Evolutionary conservation across 805 yeast genomes (phyloP), one percentile per base, ranked within the genome.

Genomic region (Cyberlindnera misumaiensis): DNA sequence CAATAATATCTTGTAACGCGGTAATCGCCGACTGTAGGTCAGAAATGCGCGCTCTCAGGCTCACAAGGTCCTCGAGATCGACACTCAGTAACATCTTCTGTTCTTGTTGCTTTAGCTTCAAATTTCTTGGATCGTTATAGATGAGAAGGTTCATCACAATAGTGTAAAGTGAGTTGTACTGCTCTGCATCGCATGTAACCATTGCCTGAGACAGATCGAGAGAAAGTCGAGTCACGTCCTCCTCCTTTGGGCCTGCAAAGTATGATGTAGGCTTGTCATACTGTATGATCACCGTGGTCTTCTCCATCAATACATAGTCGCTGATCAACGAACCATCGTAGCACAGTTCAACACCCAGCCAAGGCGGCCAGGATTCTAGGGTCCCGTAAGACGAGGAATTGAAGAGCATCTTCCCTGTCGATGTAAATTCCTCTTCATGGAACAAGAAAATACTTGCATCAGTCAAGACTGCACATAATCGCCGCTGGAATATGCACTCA

Each of bases 281-380:
- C 1, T 81, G 67, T 15, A 83, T 53, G 54, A 77, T 71, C 17
- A 78, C 65, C 0, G 89, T 74, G 3, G 85, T 74, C 42, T 79
- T 72, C 25, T 80, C 74, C 18, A 87, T 69, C 28, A 89, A 62
- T 35, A 78, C 66, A 39, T 72, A 70, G 11, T 70, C 65, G 10
- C 62, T 52, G 42, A 76, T 59, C 2, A 68, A 51, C 0, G 70
- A 65, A 14, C 73, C 66, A 36, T 78, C 77, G 44, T 75, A 72
- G 45, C 84, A 76, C 16, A 80, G 65, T 51, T 86, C 95, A 34
- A 75, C 56, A 2, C 89, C 87, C 26, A 88, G 58, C 87, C 95
- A 89, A 0, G 96, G 94, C 3, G 96, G 96, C 97, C 96, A 89
- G 14, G 64, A 63, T 4, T 60, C 40, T 5, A 52, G 58, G 2